Conservation (phyloP, 2,329 filamentous ascomycete species). For the Pestalotiopsis fici region DNA sequence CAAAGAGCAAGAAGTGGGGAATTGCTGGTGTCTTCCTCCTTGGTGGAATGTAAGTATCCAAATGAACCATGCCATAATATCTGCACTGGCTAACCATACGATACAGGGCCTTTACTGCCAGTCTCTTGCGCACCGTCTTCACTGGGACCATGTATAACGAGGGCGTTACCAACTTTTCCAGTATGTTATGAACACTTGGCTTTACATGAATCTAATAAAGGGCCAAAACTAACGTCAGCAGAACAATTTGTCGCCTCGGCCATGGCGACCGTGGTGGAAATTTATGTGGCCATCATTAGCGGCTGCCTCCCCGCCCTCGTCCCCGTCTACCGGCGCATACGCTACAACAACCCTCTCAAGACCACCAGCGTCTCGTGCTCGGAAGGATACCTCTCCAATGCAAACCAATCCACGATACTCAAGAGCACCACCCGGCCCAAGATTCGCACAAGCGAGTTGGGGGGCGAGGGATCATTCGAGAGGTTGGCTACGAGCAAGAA, state of each 20-base stretch:
- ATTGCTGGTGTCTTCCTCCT: slow-evolving; percentile 10
- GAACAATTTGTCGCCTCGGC: slow-evolving; percentile 9
- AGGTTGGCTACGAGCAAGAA: not conserved
- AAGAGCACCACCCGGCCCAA: not conserved
- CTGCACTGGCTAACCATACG: not conserved
- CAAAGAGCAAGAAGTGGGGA: slow-evolving; percentile 5
- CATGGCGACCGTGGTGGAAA: slow-evolving; percentile 13
- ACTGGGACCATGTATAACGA: not conserved
- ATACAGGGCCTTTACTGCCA: slow-evolving; percentile 9
- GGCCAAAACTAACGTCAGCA: not conserved
- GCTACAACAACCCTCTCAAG: slow-evolving; percentile 10
- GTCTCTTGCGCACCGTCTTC: slow-evolving; percentile 8
- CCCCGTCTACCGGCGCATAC: slow-evolving; percentile 18
- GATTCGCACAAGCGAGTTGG: not conserved
- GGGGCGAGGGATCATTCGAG: not conserved
- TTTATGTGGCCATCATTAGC: slow-evolving; percentile 19
- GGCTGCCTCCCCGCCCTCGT: slow-evolving; percentile 16
- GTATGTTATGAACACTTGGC: not conserved
- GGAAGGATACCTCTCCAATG: not conserved
- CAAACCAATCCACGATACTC: not conserved
- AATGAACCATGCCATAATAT: too few relatives aligned
- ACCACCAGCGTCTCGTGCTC: not conserved
- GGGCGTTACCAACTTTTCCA: not conserved
- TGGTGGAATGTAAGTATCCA: slow-evolving; percentile 11
- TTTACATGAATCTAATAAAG: not conserved